Evolutionary conservation across 2,329 filamentous ascomycete genomes (phyloP).

Genomic region (Monilinia laxa): DNA sequence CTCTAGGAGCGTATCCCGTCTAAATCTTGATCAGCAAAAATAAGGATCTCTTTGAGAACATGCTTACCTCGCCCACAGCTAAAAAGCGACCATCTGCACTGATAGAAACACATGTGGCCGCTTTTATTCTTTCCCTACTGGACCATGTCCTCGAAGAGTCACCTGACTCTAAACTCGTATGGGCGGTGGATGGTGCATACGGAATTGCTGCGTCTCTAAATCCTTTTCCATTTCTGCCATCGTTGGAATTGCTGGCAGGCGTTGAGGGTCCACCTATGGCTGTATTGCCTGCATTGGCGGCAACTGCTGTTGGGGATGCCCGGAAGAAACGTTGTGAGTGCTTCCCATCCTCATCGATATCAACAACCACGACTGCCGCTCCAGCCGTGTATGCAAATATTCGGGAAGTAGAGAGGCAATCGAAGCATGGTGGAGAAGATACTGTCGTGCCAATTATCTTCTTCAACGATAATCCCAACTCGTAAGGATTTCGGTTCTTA

Average conservation of each 20-base stretch:
- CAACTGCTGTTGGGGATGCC: constrained; percentile 74
- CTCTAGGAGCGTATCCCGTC: constrained; percentile 88
- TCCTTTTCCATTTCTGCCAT: constrained; percentile 58
- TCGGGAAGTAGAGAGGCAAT: constrained; percentile 66
- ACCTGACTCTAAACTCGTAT: constrained; percentile 49
- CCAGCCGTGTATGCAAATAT: constrained; percentile 89
- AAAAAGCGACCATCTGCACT: constrained; percentile 84
- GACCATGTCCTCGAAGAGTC: constrained; percentile 81
- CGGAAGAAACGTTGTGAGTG: constrained; percentile 84
- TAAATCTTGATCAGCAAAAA: constrained; percentile 42
- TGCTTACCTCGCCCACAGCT: constrained; percentile 77
- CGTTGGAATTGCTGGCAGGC: constrained; percentile 58
- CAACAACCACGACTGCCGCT: constrained; percentile 86
- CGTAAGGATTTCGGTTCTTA: constrained; percentile 48
- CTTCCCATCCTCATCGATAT: constrained; percentile 64
- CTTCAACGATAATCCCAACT: constrained; percentile 68
- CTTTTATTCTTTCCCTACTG: constrained; percentile 88
- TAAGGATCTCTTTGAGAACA: constrained; percentile 19
- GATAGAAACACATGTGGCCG: constrained; percentile 85
- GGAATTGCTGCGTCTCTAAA: constrained; percentile 47
- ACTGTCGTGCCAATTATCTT: constrained; percentile 92
- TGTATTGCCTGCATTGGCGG: constrained; percentile 55
- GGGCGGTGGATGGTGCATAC: constrained; percentile 41
- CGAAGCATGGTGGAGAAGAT: constrained; percentile 79
- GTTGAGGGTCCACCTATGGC: constrained; percentile 53